A percentile compares a stretch with the other conserved stretches of the same genome.
Evolutionary conservation across 2,329 filamentous ascomycete genomes (phyloP).

Genomic region (Sphaerulina vaccinii): DNA sequence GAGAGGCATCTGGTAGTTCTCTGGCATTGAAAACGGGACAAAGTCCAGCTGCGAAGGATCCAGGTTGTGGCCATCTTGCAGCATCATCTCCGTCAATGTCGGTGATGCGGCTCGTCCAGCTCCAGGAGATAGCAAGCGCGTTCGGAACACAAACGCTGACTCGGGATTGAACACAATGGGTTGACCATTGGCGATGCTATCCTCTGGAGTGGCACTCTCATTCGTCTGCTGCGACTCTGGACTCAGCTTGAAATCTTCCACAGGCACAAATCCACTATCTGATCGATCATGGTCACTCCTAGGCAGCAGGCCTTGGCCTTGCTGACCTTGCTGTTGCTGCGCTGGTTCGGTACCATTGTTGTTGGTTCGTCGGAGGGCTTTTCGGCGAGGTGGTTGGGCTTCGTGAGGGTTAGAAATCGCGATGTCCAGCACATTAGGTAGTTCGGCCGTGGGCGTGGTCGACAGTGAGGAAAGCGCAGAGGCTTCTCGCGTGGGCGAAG

Average conservation of each 20-base stretch:
- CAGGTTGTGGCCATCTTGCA: conserved; percentile 25
- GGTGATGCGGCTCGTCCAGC: conserved; percentile 26
- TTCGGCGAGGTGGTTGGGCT: conserved; percentile 3
- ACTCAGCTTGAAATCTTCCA: conserved; percentile 4
- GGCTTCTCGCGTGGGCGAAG: conserved; percentile 4
- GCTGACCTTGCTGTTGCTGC: conserved; percentile 1
- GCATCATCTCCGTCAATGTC: conserved; percentile 34
- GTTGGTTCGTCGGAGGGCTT: conserved; percentile 1
- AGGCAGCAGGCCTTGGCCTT: not conserved
- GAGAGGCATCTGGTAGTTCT: conserved; percentile 29
- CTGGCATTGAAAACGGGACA: conserved; percentile 31
- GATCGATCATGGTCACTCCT: conserved; percentile 3
- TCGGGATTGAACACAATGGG: conserved; percentile 20
- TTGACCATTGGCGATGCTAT: not conserved
- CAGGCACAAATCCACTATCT: conserved; percentile 8
- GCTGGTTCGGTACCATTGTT: not conserved
- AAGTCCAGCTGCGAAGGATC: conserved; percentile 24
- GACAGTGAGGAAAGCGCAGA: not conserved
- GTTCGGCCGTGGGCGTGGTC: conserved; percentile 5
- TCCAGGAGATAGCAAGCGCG: conserved; percentile 22
- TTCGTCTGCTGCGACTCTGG: conserved; percentile 7
- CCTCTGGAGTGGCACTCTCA: not conserved
- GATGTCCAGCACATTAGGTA: conserved; percentile 2
- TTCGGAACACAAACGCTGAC: conserved; percentile 19
- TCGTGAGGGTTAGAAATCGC: not conserved